Base-by-base conservation (phyloP, 1,284 basidiomycete species). In the Cutaneotrichosporon curvatum region DNA sequence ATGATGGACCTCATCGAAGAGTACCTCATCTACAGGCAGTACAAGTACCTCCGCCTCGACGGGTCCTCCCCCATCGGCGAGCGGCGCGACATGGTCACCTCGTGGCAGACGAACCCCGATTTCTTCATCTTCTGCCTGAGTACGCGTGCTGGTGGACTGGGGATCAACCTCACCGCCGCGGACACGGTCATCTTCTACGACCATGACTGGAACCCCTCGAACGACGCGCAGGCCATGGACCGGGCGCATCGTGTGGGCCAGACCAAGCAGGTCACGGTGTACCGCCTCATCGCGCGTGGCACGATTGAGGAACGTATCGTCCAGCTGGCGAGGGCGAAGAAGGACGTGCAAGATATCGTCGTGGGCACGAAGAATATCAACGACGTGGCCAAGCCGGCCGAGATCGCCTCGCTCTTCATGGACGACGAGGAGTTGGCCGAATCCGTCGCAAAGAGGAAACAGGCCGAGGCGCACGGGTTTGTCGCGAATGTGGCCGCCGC, bases 1-100 rank as follows among this genome's bases (percentile, higher is more conserved):
- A 98, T 98, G 95, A 97, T 98, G 82, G 94, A 98, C 68, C 76
- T 99, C 50, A 94, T 98, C 82, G 95, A 98, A 70, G 95, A 99
- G 69, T 99, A 97, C 70, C 77, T 99, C 47, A 91, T 96, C 58
- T 96, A 88, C 74, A 82, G 94, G 7, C 94, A 97, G 71, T 94
- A 95, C 79, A 96, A 96, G 73, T 98, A 99, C 68, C 75, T 98
- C 23, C 82, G 95, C 33, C 75, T 99, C 37, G 95, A 99, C 72
- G 95, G 95, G 40, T 86, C 85, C 1, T 94, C 90, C 21, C 91
- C 95, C 62, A 80, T 98, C 47, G 91, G 94, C 59, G 95, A 98
- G 65, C 79, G 95, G 61, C 81, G 95, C 53, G 95, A 98, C 72
- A 97, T 98, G 94, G 95, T 99, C 32, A 92, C 91, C 60, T 90